Percentiles rank a stretch among this genome's conserved stretches.
Conservation (phyloP, 2,329 filamentous ascomycete species). For the Incumbomyces delicatus region DNA sequence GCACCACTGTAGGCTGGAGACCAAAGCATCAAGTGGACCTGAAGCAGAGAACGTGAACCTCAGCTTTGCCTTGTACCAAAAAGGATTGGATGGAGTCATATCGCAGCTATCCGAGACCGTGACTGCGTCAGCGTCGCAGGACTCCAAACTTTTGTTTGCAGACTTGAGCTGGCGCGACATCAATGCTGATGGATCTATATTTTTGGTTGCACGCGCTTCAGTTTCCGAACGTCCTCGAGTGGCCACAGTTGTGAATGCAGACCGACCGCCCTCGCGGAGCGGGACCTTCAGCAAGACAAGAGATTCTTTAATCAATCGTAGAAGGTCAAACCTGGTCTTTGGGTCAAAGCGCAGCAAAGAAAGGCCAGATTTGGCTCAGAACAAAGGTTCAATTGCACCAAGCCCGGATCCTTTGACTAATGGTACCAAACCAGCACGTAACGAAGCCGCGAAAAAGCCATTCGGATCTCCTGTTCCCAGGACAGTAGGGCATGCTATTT, state of each 20-base stretch:
- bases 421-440: conserved; percentile 10
- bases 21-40: conserved; percentile 70
- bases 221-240: conserved; percentile 42
- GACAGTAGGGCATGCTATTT: conserved; percentile 60
- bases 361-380: conserved; percentile 23
- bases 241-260: conserved; percentile 7
- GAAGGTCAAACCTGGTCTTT: conserved; percentile 36
- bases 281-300: conserved; percentile 17
- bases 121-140: conserved; percentile 53
- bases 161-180: conserved; percentile 72
- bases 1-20: conserved; percentile 57
- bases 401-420: conserved; percentile 11
- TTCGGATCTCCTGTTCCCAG: conserved; percentile 18
- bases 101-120: conserved; percentile 73
- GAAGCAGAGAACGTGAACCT: conserved; percentile 67
- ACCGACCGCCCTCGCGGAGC: conserved; percentile 17
- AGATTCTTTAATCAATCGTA: conserved; percentile 22
- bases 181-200: conserved; percentile 56
- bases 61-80: conserved; percentile 67
- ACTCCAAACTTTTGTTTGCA: conserved; percentile 76
- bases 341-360: conserved; percentile 16
- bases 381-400: conserved; percentile 18
- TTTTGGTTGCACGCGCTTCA: conserved; percentile 72
- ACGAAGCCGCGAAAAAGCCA: conserved; percentile 8
- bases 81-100: conserved; percentile 53